Evolutionary conservation across 2,329 filamentous ascomycete genomes (phyloP).

Genomic region (Tolypocladium sp.): DNA sequence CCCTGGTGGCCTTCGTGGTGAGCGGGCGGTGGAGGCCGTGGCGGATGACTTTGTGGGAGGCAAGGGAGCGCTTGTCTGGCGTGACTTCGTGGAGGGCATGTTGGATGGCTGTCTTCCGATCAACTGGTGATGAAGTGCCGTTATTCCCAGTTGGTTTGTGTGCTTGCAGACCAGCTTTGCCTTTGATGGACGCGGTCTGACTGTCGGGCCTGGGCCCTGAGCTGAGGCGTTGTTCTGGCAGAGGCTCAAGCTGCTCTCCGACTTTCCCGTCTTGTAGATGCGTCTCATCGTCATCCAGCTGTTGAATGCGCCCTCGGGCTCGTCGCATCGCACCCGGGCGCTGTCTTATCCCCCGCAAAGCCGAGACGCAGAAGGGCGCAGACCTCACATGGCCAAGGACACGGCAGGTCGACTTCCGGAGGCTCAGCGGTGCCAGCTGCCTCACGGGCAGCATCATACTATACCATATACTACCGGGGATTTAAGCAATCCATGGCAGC

Average conservation of each 20-base stretch:
- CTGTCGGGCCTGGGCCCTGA: neutral
- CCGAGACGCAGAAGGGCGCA: slow-evolving; percentile 4
- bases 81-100: neutral
- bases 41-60: slow-evolving; percentile 7
- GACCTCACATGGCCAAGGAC: neutral
- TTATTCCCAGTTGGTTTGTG: neutral
- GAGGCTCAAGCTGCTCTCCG: no score
- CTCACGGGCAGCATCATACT: slow-evolving; percentile 1
- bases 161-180: neutral
- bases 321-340: neutral
- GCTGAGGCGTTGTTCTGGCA: neutral
- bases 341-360: neutral
- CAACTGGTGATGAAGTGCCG: neutral
- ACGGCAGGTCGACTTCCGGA: neutral
- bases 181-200: neutral
- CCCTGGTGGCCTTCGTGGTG: slow-evolving; percentile 8
- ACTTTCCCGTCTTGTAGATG: neutral
- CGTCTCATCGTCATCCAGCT: neutral
- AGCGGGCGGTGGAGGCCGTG: slow-evolving; percentile 3
- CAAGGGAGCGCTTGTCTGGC: slow-evolving; percentile 7
- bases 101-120: neutral
- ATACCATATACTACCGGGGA: neutral
- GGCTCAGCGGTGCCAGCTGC: neutral
- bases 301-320: neutral
- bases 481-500: neutral